Evolutionary conservation across 148 eudicot genomes (phyloP), one percentile per base, ranked within the genome.

Genomic region (Persicaria tinctoria): DNA sequence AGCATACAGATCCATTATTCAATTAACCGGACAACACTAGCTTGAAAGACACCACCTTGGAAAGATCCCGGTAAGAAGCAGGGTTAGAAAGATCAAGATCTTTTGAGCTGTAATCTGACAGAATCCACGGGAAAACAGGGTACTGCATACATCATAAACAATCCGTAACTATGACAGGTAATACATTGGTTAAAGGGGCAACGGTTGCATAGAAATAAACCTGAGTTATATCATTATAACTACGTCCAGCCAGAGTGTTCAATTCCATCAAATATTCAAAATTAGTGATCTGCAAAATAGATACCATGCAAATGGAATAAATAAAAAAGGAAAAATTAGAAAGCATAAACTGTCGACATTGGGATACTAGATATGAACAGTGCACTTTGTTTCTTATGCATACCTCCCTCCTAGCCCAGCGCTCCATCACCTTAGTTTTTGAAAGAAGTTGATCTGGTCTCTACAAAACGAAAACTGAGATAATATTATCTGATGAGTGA

Each of bases 331-430:
- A 32, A 32, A 68, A 50, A 41, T 68, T 46, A 76, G 38, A 56
- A 76, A 32, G 44, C 50, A 76, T 38, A 41, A 45, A 16, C 68
- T 5, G 17, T 66, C 41, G 12, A n/a, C 3, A 4, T 38, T 60
- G 68, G 27, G 44, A 60, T 60, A 60, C 68, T 60, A 27, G 10
- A n/a, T 23, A 48, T 71, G 54, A 32, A 48, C 55, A n/a, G 17
- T 12, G 9, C 47, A n/a, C 55, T 48, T 16, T 18, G 23, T 27
- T 13, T 71, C n/a, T 38, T 50, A 48, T 76, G 68, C 77, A 56
- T 87, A 96, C 99, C 97, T 96, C 99, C 92, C 97, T 83, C 81
- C 97, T 87, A 79, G 97, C 93, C 99, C 99, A 96, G 79, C 99
- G 94, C 82, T 96, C 99, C 97, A 90, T 96, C 56, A 96, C 91